Conservation (phyloP, 306 rosid species). For the Prunus campanulata region DNA sequence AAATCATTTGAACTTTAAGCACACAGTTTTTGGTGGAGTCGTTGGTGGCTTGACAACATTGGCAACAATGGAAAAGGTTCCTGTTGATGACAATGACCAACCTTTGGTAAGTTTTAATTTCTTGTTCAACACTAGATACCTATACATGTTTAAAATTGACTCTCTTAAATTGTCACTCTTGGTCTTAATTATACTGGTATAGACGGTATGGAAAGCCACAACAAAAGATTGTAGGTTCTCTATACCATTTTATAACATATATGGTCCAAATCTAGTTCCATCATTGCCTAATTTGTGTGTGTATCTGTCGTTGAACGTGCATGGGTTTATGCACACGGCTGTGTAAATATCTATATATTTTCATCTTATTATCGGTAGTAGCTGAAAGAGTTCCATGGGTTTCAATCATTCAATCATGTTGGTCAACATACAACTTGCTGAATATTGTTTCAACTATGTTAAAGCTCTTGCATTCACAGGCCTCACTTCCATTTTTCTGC, state of each 20-base stretch:
- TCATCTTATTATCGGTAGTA: neutral
- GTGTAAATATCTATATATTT: neutral
- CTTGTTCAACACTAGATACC: neutral
- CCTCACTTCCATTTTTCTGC: constrained; percentile 12
- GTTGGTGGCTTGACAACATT: constrained; percentile 92
- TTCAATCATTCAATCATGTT: neutral
- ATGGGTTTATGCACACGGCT: neutral
- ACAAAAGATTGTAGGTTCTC: neutral
- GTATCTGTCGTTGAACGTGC: neutral
- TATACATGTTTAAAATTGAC: neutral
- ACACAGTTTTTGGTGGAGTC: constrained; percentile 87
- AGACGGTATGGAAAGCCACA: neutral
- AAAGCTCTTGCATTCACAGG: constrained; percentile 1
- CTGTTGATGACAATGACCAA: constrained; percentile 80
- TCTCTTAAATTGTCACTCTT: neutral
- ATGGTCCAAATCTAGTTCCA: neutral
- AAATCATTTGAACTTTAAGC: constrained; percentile 87
- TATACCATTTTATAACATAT: neutral
- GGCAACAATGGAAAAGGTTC: constrained; percentile 90
- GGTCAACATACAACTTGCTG: neutral
- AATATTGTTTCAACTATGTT: neutral
- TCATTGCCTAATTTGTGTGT: neutral
- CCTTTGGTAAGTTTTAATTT: constrained; percentile 58
- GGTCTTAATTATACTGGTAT: neutral
- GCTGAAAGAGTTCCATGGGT: neutral